Conservation (phyloP, 768 basidiomycete species). For the Naganishia vaughanmartiniae region DNA sequence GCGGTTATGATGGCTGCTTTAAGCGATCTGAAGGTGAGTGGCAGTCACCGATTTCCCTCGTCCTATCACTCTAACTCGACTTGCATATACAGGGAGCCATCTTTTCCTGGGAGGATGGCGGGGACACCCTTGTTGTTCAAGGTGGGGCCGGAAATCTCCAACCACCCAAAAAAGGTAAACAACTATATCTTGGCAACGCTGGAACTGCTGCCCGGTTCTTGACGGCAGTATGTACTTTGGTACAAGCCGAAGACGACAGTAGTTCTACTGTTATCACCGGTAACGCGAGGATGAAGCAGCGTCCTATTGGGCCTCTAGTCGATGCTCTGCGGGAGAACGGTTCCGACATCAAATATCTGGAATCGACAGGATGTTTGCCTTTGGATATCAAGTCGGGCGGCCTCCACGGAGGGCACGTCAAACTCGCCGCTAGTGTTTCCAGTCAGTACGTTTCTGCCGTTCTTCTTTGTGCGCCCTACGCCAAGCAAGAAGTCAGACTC, state of each 20-base stretch:
- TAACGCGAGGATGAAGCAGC: slow-evolving; percentile 97
- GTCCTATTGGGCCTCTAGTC: slow-evolving; percentile 92
- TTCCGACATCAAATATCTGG: slow-evolving; percentile 71
- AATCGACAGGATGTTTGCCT: slow-evolving; percentile 75
- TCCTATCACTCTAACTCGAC: slow-evolving; percentile 23
- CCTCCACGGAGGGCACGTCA: slow-evolving; percentile 74
- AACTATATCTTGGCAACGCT: slow-evolving; percentile 93
- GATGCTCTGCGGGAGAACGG: slow-evolving; percentile 81
- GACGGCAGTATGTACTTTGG: slow-evolving; percentile 90
- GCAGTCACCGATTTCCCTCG: slow-evolving; percentile 40
- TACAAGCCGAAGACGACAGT: slow-evolving; percentile 54
- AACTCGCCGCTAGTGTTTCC: slow-evolving; percentile 88
- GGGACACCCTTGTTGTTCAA: slow-evolving; percentile 87
- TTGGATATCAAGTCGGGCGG: slow-evolving; percentile 70
- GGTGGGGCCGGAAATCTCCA: slow-evolving; percentile 79
- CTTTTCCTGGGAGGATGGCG: slow-evolving; percentile 93
- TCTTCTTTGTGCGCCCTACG: slow-evolving; percentile 93
- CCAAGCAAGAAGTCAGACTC: slow-evolving; percentile 73
- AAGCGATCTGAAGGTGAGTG: slow-evolving; percentile 68
- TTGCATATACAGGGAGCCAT: slow-evolving; percentile 66
- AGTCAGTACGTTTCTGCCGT: slow-evolving; percentile 98
- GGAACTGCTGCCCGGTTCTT: slow-evolving; percentile 98
- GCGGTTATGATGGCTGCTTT: slow-evolving; percentile 99
- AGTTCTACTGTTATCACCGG: slow-evolving; percentile 79
- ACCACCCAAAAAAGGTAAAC: slow-evolving; percentile 72